Conservation (phyloP, 2,329 filamentous ascomycete species). For the Aspergillus sp. region DNA sequence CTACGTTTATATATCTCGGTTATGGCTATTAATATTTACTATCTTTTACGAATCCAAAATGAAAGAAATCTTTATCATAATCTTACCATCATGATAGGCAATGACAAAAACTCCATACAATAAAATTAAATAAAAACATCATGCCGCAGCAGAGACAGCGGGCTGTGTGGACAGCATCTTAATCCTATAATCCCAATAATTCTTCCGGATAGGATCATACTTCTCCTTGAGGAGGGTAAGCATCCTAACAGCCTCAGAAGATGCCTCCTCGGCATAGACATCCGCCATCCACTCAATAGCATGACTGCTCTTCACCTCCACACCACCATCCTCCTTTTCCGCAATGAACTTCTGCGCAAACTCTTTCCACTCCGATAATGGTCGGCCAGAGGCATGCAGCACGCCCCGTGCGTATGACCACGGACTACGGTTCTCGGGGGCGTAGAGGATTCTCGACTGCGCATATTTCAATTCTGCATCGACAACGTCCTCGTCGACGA, state of each 20-base stretch:
- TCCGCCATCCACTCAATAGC: slow-evolving; percentile 50
- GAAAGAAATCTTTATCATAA: no score
- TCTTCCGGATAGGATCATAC: slow-evolving; percentile 86
- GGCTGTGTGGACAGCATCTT: slow-evolving; percentile 20
- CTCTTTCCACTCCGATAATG: slow-evolving; percentile 45
- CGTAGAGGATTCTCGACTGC: slow-evolving; percentile 66
- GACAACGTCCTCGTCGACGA: slow-evolving; percentile 59
- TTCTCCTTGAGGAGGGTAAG: slow-evolving; percentile 70
- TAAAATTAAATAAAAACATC: slow-evolving; percentile 2
- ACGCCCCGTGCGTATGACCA: slow-evolving; percentile 90
- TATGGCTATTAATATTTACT: no score
- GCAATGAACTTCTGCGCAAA: slow-evolving; percentile 54
- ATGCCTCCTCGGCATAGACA: slow-evolving; percentile 41
- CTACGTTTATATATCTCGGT: no score
- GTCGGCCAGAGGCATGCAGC: slow-evolving; percentile 59
- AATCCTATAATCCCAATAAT: slow-evolving; percentile 85
- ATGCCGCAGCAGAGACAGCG: slow-evolving; percentile 9
- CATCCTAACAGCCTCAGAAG: slow-evolving; percentile 60
- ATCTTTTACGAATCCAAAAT: no score
- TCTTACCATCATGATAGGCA: not conserved
- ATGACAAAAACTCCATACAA: not conserved
- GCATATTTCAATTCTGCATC: slow-evolving; percentile 73
- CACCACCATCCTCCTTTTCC: slow-evolving; percentile 32
- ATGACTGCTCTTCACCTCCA: slow-evolving; percentile 55
- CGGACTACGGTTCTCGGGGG: slow-evolving; percentile 88